Percentiles rank a stretch among this genome's conserved stretches.
phyloP scores from a whole-genome alignment of 2,329 filamentous ascomycete species.

The Allantophomopsis cytisporea region DNA sequence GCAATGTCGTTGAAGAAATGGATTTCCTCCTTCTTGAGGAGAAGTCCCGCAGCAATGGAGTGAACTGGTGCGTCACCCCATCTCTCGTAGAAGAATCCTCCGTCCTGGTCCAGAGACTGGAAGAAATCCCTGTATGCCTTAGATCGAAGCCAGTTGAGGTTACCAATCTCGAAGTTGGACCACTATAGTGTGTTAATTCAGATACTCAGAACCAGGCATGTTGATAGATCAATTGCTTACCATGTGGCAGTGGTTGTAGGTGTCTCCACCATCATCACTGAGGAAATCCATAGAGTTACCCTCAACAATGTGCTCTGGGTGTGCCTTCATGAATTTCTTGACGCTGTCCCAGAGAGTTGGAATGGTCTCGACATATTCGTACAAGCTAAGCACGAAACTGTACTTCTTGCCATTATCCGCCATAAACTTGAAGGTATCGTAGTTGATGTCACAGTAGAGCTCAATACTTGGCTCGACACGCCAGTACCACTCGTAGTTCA shows the following conservation, averaged over 20 bases:
- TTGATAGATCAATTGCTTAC: slow-evolving; percentile 34
- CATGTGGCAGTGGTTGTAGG: slow-evolving; percentile 96
- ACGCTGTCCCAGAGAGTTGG: slow-evolving; percentile 89
- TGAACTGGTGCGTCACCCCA: slow-evolving; percentile 98
- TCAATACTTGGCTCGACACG: slow-evolving; percentile 95
- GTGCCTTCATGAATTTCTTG: slow-evolving; percentile 84
- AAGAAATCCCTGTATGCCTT: slow-evolving; percentile 87
- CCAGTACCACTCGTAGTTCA: slow-evolving; percentile 99
- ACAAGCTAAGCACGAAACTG: slow-evolving; percentile 88
- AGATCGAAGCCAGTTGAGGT: slow-evolving; percentile 84
- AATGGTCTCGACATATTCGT: slow-evolving; percentile 91
- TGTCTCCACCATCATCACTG: slow-evolving; percentile 81
- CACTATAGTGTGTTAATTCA: slow-evolving; percentile 43
- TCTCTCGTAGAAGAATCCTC: slow-evolving; percentile 97
- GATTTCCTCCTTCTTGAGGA: slow-evolving; percentile 85
- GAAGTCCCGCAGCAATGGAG: slow-evolving; percentile 81
- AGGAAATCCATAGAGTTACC: slow-evolving; percentile 85
- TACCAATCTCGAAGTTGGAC: slow-evolving; percentile 98
- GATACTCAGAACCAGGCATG: slow-evolving; percentile 1
- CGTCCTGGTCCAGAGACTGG: slow-evolving; percentile 72
- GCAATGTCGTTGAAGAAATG: slow-evolving; percentile 99
- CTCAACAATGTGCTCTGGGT: slow-evolving; percentile 75
- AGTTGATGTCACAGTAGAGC: slow-evolving; percentile 89
- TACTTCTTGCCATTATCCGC: slow-evolving; percentile 96
- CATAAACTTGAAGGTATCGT: slow-evolving; percentile 96